Conservation (phyloP, 1,284 basidiomycete genomes). For the Cryptococcus deneoformans region DNA sequence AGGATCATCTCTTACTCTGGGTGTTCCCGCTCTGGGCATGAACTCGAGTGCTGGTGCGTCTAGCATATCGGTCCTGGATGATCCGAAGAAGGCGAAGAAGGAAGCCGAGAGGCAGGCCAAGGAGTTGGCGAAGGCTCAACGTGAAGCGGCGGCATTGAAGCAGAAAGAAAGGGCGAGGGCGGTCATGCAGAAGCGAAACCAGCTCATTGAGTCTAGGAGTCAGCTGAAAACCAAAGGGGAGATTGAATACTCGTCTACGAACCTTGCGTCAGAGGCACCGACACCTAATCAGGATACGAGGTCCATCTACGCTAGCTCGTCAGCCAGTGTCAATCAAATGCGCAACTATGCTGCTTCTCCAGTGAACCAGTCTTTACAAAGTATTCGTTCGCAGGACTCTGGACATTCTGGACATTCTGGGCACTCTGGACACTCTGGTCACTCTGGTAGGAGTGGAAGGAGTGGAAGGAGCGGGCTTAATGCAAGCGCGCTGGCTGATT, state of each 20-base stretch:
- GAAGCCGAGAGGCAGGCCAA: slow-evolving; percentile 78
- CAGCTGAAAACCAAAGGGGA: slow-evolving; percentile 40
- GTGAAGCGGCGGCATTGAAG: slow-evolving; percentile 66
- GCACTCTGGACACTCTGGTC: slow-evolving; percentile 7
- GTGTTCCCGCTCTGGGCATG: not conserved
- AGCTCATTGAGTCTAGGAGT: slow-evolving; percentile 60
- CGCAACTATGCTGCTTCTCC: slow-evolving; percentile 8
- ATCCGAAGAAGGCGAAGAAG: slow-evolving; percentile 85
- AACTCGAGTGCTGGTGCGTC: not conserved
- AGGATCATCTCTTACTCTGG: slow-evolving; percentile 41
- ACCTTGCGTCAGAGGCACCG: slow-evolving; percentile 1
- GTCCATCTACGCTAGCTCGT: slow-evolving; percentile 1
- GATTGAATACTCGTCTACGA: slow-evolving; percentile 18
- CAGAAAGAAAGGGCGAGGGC: slow-evolving; percentile 82
- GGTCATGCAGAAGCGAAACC: slow-evolving; percentile 88
- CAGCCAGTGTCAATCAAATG: not conserved
- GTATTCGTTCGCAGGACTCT: slow-evolving; percentile 18
- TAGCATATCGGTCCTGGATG: slow-evolving; percentile 33
- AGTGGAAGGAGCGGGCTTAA: slow-evolving; percentile 16
- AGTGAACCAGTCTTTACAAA: slow-evolving; percentile 9
- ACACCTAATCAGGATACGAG: not conserved
- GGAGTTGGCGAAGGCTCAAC: slow-evolving; percentile 84
- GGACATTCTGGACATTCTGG: slow-evolving; percentile 11
- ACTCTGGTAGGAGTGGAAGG: not conserved
- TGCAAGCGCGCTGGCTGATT: slow-evolving; percentile 18